These are phyloP conservation scores for Auriscalpium orientale DNA, from an alignment of 768 basidiomycete species.

Conservation along the genomic window DNA sequence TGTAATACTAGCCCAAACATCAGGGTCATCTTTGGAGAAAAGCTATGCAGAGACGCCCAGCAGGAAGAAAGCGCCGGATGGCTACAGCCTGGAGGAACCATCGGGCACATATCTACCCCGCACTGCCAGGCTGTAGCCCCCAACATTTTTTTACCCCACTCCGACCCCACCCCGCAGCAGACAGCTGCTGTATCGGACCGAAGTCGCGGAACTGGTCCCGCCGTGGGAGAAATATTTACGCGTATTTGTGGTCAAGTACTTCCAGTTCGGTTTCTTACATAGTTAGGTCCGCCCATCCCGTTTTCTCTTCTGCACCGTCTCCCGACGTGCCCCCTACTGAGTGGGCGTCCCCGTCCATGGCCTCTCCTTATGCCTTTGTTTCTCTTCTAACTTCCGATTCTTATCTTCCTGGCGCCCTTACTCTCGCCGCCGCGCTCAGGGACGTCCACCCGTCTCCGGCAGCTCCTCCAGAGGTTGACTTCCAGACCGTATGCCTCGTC, in stretches of 20 bases:
- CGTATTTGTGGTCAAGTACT: neutral
- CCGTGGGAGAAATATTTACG: neutral
- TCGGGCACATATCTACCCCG: no score
- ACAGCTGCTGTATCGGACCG: neutral
- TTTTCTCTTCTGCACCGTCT: constrained; percentile 7
- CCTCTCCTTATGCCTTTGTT: constrained; percentile 72
- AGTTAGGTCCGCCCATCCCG: neutral
- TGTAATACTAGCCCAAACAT: no score
- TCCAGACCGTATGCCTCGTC: constrained; percentile 82
- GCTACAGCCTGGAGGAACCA: no score
- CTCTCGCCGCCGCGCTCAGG: constrained; percentile 75
- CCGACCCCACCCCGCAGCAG: no score
- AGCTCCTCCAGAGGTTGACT: constrained; percentile 53
- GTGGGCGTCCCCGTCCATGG: constrained; percentile 36
- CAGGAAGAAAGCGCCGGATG: no score
- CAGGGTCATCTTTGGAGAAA: no score
- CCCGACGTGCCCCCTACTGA: constrained; percentile 13
- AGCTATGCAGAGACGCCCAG: no score
- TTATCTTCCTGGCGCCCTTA: constrained; percentile 90
- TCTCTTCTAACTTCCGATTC: constrained; percentile 87
- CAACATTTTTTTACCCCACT: no score
- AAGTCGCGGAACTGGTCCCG: neutral
- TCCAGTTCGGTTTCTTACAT: neutral
- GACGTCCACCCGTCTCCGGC: constrained; percentile 65
- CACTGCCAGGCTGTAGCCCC: no score